Base-by-base conservation (phyloP, 2,329 filamentous ascomycete species). In the Tolypocladium tropicale region DNA sequence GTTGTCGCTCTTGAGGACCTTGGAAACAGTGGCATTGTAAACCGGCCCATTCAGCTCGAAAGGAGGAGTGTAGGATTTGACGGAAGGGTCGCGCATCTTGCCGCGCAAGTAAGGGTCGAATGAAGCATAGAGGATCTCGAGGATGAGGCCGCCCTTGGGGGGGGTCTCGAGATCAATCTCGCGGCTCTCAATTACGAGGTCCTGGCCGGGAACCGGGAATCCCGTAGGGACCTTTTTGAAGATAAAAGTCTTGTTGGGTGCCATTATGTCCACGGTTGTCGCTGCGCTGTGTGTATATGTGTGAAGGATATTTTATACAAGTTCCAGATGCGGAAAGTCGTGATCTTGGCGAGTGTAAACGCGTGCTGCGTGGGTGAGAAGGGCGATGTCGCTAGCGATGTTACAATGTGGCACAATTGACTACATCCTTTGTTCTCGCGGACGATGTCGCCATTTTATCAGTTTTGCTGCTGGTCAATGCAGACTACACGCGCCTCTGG, bases 31-130 rank as follows among this genome's bases (percentile, higher is more conserved):
- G 61, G 71, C 70, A 72, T 85, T 92, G 61, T 72, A 73, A 60
- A 95, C 80, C 60, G 89, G 82, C 63, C 81, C 72, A 67, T 78
- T 77, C 51, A 89, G 70, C 18, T 77, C 68, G 65, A 84, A 90
- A 16, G 70, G 59, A 1, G 68, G 64, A 2, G 61, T 49, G 60
- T 72, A 94, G 11, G 88, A 90, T 73, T 87, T 83, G 67, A 74
- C 64, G 37, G 76, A 69, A 7, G 87, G 67, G 52, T 77, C 72
- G 52, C 89, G 85, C 88, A 95, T 92, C 62, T 83, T 82, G 58
- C 87, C 88, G 56, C 91, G 87, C 76, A 89, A 83, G 76, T 95
- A 95, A 2, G 90, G 90, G 71, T 95, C 90, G 73, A 87, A 87
- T 43, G 88, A 92, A 61, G 84, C 78, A 70, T 88, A 90, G 65